Conservation (phyloP, 1,284 basidiomycete species). For the Mycena sp. region DNA sequence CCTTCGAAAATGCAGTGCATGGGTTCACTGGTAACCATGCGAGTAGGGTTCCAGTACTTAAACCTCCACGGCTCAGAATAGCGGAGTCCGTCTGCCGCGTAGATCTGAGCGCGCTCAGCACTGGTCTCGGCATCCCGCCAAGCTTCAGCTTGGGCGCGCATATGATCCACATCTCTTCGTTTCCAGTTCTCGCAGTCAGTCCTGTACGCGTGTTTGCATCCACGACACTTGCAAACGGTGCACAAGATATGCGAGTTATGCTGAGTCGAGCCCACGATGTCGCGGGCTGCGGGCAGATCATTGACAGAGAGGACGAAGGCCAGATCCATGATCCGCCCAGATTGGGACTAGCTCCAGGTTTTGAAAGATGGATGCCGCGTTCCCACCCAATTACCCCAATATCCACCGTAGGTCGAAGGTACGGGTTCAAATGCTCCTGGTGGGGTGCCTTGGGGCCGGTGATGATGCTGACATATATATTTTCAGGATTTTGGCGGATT, state of each 20-base stretch:
- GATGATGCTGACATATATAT: slow-evolving; percentile 37
- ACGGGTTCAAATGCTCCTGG: slow-evolving; percentile 21
- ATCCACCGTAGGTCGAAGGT: slow-evolving; percentile 17
- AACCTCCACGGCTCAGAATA: slow-evolving; percentile 47
- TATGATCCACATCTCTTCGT: slow-evolving; percentile 8
- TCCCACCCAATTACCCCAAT: slow-evolving; percentile 27
- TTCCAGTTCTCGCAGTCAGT: slow-evolving; percentile 21
- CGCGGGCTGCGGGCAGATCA: slow-evolving; percentile 37
- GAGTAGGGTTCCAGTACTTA: slow-evolving; percentile 48
- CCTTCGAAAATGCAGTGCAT: slow-evolving; percentile 47
- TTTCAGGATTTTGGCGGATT: slow-evolving; percentile 32
- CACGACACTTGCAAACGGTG: slow-evolving; percentile 33
- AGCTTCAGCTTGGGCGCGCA: slow-evolving; percentile 28
- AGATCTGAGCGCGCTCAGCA: slow-evolving; percentile 29
- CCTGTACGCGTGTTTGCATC: slow-evolving; percentile 30
- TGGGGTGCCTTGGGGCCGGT: slow-evolving; percentile 28
- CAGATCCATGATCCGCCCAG: slow-evolving; percentile 2
- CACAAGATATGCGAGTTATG: slow-evolving; percentile 37
- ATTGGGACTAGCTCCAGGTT: slow-evolving; percentile 19
- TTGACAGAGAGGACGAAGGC: slow-evolving; percentile 35
- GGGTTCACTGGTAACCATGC: slow-evolving; percentile 41
- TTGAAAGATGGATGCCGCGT: slow-evolving; percentile 27
- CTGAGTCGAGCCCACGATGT: slow-evolving; percentile 31
- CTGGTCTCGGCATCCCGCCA: slow-evolving; percentile 39
- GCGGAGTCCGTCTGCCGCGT: slow-evolving; percentile 38